These are phyloP conservation scores for Neoascochyta sp. DNA, from an alignment of 2,329 filamentous ascomycete species.

Conservation along the genomic window DNA sequence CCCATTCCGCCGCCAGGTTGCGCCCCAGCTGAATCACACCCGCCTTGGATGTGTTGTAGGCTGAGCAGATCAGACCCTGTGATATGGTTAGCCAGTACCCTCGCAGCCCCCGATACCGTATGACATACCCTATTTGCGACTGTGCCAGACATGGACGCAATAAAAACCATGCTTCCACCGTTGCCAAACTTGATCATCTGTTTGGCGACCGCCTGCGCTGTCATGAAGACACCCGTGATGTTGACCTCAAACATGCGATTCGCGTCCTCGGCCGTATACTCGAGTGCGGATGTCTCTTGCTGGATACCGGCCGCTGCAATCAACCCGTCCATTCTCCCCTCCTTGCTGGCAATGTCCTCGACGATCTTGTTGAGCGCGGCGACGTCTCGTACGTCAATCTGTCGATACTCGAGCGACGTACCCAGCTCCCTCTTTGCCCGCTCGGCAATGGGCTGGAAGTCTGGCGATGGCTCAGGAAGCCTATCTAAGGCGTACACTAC, in stretches of 20 bases:
- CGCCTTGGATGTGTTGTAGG: conserved; percentile 74
- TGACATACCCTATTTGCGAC: conserved; percentile 57
- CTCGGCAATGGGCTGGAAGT: conserved; percentile 63
- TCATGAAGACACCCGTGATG: conserved; percentile 61
- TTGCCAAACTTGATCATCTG: conserved; percentile 60
- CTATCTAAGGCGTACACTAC: conserved; percentile 65
- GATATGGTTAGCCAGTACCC: conserved; percentile 11
- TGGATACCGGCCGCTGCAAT: conserved; percentile 74
- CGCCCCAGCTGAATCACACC: conserved; percentile 68
- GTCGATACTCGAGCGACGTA: conserved; percentile 68
- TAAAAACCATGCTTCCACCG: conserved; percentile 59
- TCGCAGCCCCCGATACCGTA: background rate
- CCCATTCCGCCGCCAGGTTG: conserved; percentile 72
- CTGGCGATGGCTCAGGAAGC: conserved; percentile 54
- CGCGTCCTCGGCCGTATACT: conserved; percentile 64
- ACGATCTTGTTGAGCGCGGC: conserved; percentile 64
- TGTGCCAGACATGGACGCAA: conserved; percentile 61
- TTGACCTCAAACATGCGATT: conserved; percentile 62
- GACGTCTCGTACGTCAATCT: conserved; percentile 75
- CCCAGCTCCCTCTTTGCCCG: conserved; percentile 62
- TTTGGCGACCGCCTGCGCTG: conserved; percentile 59
- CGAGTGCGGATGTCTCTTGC: conserved; percentile 77
- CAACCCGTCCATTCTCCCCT: conserved; percentile 74
- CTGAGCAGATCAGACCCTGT: conserved; percentile 61
- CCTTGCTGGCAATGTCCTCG: conserved; percentile 62